Percentiles rank a stretch among this genome's conserved stretches.
Evolutionary conservation across 306 rosid species (phyloP).

Genomic region (Vicia sativa): DNA sequence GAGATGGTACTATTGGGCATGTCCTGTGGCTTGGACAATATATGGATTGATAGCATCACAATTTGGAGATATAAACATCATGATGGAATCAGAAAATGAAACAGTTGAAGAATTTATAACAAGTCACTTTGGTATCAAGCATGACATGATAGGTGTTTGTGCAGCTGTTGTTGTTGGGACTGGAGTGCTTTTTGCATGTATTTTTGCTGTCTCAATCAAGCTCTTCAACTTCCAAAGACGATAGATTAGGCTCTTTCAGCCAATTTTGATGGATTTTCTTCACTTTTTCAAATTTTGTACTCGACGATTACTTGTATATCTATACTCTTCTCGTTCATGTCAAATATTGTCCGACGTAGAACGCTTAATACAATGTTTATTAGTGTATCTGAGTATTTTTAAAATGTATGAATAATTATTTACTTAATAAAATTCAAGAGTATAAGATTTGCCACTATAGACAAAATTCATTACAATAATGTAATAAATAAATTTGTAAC

Average conservation of each 20-base stretch:
- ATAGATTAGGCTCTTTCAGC: slow-evolving; percentile 1
- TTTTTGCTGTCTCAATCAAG: slow-evolving; percentile 50
- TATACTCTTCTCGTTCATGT: neutral
- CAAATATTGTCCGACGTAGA: too few relatives aligned
- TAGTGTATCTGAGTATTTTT: too few relatives aligned
- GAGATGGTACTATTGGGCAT: slow-evolving; percentile 82
- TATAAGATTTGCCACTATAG: too few relatives aligned
- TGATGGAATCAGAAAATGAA: neutral
- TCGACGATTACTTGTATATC: neutral
- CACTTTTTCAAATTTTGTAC: neutral
- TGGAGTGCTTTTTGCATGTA: slow-evolving; percentile 45
- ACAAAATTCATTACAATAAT: too few relatives aligned
- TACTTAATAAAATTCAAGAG: too few relatives aligned
- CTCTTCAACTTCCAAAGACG: slow-evolving; percentile 62
- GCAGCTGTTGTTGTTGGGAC: slow-evolving; percentile 46
- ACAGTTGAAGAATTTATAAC: slow-evolving; percentile 20
- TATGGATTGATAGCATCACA: slow-evolving; percentile 78
- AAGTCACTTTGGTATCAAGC: slow-evolving; percentile 44
- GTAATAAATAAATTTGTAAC: too few relatives aligned
- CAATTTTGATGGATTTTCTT: slow-evolving; percentile 5
- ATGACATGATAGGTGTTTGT: slow-evolving; percentile 46
- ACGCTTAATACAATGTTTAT: too few relatives aligned
- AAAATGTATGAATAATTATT: too few relatives aligned
- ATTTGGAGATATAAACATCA: slow-evolving; percentile 41
- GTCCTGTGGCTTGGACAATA: slow-evolving; percentile 75